Conservation (phyloP, 306 rosid genomes). For the Trifolium subterraneum region DNA sequence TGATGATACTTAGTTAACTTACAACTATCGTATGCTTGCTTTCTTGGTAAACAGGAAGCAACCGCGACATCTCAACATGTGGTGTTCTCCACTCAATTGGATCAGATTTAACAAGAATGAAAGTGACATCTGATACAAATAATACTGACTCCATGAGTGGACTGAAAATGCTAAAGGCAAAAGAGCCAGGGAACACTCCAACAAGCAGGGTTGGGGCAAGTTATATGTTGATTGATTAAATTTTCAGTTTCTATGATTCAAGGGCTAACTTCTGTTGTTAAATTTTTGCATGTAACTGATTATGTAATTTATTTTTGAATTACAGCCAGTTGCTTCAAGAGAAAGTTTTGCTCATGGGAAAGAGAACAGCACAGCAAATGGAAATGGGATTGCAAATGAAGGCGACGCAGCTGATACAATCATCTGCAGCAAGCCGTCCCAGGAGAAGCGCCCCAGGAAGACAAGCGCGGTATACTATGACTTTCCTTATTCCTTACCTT, state of each 20-base stretch:
- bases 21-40: constrained; percentile 26
- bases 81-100: constrained; percentile 88
- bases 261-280: neutral
- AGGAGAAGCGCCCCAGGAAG: constrained; percentile 80
- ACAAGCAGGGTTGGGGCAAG: constrained; percentile 74
- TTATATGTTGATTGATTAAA: constrained; percentile 5
- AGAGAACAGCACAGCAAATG: constrained; percentile 56
- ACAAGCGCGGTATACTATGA: constrained; percentile 74
- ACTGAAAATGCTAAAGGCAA: constrained; percentile 53
- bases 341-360: constrained; percentile 75
- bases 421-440: constrained; percentile 60
- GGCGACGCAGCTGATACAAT: constrained; percentile 61
- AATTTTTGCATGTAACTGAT: constrained; percentile 17
- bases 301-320: constrained; percentile 9
- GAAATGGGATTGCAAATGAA: constrained; percentile 52
- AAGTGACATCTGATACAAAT: constrained; percentile 56
- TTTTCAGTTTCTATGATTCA: constrained; percentile 15
- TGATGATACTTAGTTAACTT: constrained; percentile 17
- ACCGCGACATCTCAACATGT: constrained; percentile 72
- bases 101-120: constrained; percentile 95
- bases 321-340: constrained; percentile 83
- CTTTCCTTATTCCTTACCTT: constrained; percentile 37
- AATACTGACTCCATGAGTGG: constrained; percentile 61
- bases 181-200: constrained; percentile 72
- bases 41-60: constrained; percentile 56